These are phyloP conservation scores for Coemansia sp. DNA, from an alignment of 192 early-diverging fungal species.

Conservation along the genomic window DNA sequence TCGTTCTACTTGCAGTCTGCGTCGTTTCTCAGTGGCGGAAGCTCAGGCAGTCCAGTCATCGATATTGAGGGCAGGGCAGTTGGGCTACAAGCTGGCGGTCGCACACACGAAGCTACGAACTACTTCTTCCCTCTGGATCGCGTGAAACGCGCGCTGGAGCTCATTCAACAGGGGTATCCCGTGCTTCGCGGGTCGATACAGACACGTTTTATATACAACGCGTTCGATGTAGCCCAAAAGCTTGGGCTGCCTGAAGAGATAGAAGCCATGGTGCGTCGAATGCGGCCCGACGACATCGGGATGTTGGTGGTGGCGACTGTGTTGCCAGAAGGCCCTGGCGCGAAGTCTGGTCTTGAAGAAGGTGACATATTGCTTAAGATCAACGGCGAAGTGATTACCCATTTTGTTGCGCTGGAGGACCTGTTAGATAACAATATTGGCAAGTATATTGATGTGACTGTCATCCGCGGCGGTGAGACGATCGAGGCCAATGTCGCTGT, in stretches of 20 bases:
- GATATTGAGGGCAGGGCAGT: constrained; percentile 76
- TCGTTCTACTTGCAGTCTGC: constrained; percentile 81
- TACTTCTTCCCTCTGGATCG: constrained; percentile 79
- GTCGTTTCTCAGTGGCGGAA: constrained; percentile 72
- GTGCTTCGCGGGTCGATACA: constrained; percentile 79
- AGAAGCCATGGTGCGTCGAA: constrained; percentile 62
- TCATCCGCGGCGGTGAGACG: constrained; percentile 59
- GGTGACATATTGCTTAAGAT: constrained; percentile 73
- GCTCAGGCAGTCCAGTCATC: constrained; percentile 75
- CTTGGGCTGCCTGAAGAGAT: constrained; percentile 66
- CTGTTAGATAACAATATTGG: constrained; percentile 66
- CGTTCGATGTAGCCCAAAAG: constrained; percentile 71
- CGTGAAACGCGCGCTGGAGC: constrained; percentile 63
- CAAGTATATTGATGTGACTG: constrained; percentile 52
- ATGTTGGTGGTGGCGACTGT: constrained; percentile 66
- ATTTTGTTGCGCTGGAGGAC: constrained; percentile 67
- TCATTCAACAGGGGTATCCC: constrained; percentile 54
- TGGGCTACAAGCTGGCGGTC: constrained; percentile 70
- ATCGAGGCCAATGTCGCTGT: constrained; percentile 54
- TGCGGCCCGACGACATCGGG: constrained; percentile 66
- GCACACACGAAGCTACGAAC: constrained; percentile 65
- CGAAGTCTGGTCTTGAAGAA: constrained; percentile 54
- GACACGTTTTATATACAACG: constrained; percentile 64
- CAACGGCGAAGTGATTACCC: constrained; percentile 64
- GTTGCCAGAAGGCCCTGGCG: constrained; percentile 70